Evolutionary conservation across 2,329 filamentous ascomycete species (phyloP), one percentile per base, ranked within the genome.

Genomic region (Clonostachys sp.): DNA sequence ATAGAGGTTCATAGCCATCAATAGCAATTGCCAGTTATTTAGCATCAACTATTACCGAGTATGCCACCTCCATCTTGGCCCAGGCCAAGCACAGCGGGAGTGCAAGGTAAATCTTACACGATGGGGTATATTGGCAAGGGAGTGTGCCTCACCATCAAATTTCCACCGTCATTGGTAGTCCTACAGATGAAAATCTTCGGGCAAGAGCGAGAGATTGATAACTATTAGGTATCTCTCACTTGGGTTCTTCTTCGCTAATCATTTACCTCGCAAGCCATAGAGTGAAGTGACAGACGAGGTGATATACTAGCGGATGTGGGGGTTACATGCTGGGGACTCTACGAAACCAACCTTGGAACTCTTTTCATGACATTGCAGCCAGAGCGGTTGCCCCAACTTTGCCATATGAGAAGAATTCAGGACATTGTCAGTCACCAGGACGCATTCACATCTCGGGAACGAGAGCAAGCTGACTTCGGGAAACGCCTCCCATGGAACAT

Each of bases 261-360:
- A 87, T 95, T 84, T 96, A 96, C 86, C 90, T 89, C 83, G 82
- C 82, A 78, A 86, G 83, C 85, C 87, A 89, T 86, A 62, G 75
- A 69, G 60, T 71, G 24, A 58, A 61, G 72, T 77, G 86, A 82
- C 84, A 81, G 78, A 85, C 82, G 84, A 84, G 89, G 87, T 87
- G 89, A 95, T 95, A 90, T 81, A 73, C 79, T 86, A 84, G 89
- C 89, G 87, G 72, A 65, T 43, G 18, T 39, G 45, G 35, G 38
- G n/a, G 7, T 17, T 30, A 30, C 34, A 16, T 34, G 13, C 24
- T 30, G 45, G 10, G 8, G 10, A 18, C 30, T 47, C 20, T 33
- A 13, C 17, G 17, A 13, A 4, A 34, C 17, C 7, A 8, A 20
- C 40, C 42, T 41, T 35, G 34, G 42, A 17, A 9, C 17, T 18